Evolutionary conservation across 2,329 filamentous ascomycete species (phyloP).

Genomic region (Cytospora mali): DNA sequence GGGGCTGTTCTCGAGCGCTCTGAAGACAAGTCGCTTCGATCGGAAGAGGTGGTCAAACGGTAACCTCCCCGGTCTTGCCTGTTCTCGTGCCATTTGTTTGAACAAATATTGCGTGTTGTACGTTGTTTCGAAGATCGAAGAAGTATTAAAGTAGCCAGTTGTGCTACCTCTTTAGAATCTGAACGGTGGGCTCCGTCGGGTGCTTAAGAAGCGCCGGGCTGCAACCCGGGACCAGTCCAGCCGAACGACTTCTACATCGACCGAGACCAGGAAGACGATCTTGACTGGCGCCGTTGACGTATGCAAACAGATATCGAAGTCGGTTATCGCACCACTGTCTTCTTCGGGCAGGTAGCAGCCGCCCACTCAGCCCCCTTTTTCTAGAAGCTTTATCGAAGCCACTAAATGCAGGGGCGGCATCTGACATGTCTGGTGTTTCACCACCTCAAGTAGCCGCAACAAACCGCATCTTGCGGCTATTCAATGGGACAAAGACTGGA

Average conservation of each 20-base stretch:
- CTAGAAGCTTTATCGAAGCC: constrained; percentile 11
- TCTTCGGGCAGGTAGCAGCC: constrained; percentile 17
- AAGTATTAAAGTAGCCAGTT: too few relatives aligned
- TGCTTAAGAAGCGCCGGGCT: background rate
- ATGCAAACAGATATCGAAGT: background rate
- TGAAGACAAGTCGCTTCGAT: constrained; percentile 18
- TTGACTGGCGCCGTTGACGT: background rate
- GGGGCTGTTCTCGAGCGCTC: constrained; percentile 19
- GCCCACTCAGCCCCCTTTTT: background rate
- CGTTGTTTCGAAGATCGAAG: too few relatives aligned
- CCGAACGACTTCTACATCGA: background rate
- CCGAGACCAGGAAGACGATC: background rate
- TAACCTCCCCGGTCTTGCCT: background rate
- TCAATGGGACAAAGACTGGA: too few relatives aligned
- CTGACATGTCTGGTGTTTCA: background rate
- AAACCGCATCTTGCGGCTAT: background rate
- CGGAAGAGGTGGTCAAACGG: constrained; percentile 18
- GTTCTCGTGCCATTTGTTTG: constrained; percentile 16
- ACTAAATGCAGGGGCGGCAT: background rate
- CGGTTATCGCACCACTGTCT: constrained; percentile 17
- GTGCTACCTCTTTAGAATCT: too few relatives aligned
- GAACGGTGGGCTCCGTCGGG: background rate
- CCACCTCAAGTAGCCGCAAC: background rate
- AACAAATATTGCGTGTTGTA: too few relatives aligned
- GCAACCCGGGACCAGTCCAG: background rate